phyloP scores from a whole-genome alignment of 2,329 filamentous ascomycete genomes.

The Aspergillus uvarum region DNA sequence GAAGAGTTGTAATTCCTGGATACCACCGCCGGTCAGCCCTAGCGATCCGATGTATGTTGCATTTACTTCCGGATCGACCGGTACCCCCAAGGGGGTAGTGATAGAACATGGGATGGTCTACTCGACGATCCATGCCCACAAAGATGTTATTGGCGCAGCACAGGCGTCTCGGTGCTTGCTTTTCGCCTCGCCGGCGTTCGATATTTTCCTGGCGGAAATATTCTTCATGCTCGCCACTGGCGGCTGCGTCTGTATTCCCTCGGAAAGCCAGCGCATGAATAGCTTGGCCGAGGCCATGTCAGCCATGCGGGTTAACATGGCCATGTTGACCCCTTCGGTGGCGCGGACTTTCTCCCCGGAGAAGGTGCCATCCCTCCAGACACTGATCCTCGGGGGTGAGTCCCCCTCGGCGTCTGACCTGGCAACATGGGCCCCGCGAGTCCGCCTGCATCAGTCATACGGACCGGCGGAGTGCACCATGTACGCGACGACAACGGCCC shows the following conservation, averaged over 20 bases:
- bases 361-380: neutral
- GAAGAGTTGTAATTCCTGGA: too few species aligned
- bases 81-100: neutral
- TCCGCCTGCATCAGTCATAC: neutral
- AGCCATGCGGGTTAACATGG: neutral
- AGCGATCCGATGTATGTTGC: neutral
- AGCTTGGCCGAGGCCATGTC: neutral
- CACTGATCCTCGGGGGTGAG: neutral
- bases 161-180: neutral
- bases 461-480: neutral
- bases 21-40: too few species aligned
- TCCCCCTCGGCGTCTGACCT: neutral
- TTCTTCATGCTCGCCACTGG: neutral
- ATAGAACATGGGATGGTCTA: neutral
- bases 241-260: neutral
- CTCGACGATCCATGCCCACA: too few species aligned
- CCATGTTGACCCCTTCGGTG: neutral
- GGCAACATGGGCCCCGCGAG: neutral
- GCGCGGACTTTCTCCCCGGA: neutral
- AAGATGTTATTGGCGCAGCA: neutral
- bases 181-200: neutral
- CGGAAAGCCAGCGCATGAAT: neutral
- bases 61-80: neutral
- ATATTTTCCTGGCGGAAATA: neutral
- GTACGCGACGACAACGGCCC: neutral